Conservation (phyloP, 148 eudicot species). For the Rhododendron kiyosumense region DNA sequence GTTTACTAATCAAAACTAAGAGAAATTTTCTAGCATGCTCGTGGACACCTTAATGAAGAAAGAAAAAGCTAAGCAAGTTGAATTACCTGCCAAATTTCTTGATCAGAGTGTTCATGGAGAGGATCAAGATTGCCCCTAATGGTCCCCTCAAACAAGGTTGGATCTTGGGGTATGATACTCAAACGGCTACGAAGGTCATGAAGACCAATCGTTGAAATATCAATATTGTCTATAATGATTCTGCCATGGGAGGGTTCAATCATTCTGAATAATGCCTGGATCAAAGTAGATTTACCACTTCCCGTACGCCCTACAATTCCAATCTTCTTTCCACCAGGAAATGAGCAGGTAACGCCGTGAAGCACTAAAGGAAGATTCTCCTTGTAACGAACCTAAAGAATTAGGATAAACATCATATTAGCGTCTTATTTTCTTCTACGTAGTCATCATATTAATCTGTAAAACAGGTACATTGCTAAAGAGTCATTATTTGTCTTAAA, state of each 20-base stretch:
- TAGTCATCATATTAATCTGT: neutral
- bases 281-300: slow-evolving; percentile 93
- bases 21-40: neutral
- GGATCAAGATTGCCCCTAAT: slow-evolving; percentile 91
- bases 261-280: slow-evolving; percentile 87
- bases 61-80: neutral
- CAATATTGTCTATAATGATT: slow-evolving; percentile 77
- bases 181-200: slow-evolving; percentile 94
- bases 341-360: slow-evolving; percentile 70
- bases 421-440: neutral
- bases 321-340: slow-evolving; percentile 90
- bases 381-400: slow-evolving; percentile 69
- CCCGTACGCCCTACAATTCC: slow-evolving; percentile 98
- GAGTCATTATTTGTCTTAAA: neutral
- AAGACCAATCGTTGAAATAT: slow-evolving; percentile 83
- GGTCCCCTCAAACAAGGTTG: slow-evolving; percentile 94
- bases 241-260: slow-evolving; percentile 81
- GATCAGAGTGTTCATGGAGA: slow-evolving; percentile 80
- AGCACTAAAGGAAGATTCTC: slow-evolving; percentile 88
- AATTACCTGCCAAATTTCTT: slow-evolving; percentile 79
- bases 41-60: neutral
- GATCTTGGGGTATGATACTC: slow-evolving; percentile 98
- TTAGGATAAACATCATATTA: slow-evolving; percentile 1
- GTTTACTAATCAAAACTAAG: neutral
- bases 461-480: neutral